phyloP scores from a whole-genome alignment of 2,329 filamentous ascomycete genomes.

The Cryphonectria carpinicola region DNA sequence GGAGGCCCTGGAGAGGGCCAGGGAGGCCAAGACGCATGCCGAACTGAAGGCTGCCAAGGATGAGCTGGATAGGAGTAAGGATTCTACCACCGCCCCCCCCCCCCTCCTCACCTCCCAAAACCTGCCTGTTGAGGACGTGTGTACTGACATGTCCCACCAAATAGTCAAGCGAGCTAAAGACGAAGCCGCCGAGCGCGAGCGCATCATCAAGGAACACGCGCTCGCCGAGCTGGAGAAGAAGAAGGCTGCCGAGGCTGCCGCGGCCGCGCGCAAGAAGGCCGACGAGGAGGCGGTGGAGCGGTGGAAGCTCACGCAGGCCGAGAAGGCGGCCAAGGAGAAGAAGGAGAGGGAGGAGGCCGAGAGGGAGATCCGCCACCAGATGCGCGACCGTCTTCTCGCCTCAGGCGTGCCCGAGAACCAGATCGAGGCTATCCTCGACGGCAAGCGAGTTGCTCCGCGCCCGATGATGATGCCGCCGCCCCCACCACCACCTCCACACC shows the following conservation, averaged over 20 bases:
- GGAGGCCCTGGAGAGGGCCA: constrained; percentile 41
- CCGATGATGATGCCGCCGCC: neutral
- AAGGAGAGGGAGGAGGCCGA: constrained; percentile 55
- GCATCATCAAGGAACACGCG: constrained; percentile 57
- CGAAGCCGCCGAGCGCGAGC: constrained; percentile 53
- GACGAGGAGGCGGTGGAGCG: constrained; percentile 55
- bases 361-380: constrained; percentile 56
- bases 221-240: constrained; percentile 52
- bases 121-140: neutral
- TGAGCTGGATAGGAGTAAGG: constrained; percentile 48
- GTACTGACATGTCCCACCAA: neutral
- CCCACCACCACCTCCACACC: constrained; percentile 5
- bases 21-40: constrained; percentile 49
- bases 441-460: constrained; percentile 49
- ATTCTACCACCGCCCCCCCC: neutral
- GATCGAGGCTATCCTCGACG: constrained; percentile 62
- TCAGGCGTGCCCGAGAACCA: constrained; percentile 63
- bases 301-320: constrained; percentile 54
- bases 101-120: no score
- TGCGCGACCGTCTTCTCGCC: constrained; percentile 61
- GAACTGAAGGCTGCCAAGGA: constrained; percentile 54
- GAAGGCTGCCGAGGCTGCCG: constrained; percentile 49
- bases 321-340: constrained; percentile 51
- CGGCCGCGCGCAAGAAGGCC: constrained; percentile 48
- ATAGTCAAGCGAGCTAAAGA: constrained; percentile 47